These are phyloP conservation scores for Apophysomyces sp. DNA, from an alignment of 371 early-diverging fungal species.

Conservation along the genomic window DNA sequence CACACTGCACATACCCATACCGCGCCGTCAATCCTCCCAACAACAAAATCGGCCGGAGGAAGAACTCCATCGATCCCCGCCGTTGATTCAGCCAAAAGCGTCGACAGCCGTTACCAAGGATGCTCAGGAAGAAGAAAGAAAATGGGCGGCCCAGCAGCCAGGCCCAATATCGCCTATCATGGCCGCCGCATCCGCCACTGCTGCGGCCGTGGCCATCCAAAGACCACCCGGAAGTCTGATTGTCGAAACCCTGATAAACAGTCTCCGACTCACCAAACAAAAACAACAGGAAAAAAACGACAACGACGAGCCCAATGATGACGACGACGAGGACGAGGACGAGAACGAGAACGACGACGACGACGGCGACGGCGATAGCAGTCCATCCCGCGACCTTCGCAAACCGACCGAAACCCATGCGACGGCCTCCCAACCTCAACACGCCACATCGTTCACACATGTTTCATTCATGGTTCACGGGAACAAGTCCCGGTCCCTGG, in stretches of 20 bases:
- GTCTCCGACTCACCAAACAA: slow-evolving; percentile 9
- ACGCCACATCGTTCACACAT: neutral
- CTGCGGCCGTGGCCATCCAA: slow-evolving; percentile 23
- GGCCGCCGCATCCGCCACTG: slow-evolving; percentile 28
- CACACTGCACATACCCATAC: slow-evolving; percentile 19
- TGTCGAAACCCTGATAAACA: slow-evolving; percentile 29
- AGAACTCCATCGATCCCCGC: neutral
- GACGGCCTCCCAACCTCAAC: slow-evolving; percentile 1
- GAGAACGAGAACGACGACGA: too few relatives aligned
- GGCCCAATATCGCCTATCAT: slow-evolving; percentile 25
- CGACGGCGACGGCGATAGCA: slow-evolving; percentile 1
- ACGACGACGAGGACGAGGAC: slow-evolving; percentile 12
- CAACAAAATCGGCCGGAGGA: neutral
- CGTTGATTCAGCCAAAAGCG: neutral
- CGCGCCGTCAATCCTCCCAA: slow-evolving; percentile 19
- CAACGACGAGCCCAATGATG: slow-evolving; percentile 6
- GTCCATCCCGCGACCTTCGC: neutral
- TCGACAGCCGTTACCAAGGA: neutral
- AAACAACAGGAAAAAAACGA: slow-evolving; percentile 3
- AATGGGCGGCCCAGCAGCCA: neutral
- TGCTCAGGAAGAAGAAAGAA: neutral
- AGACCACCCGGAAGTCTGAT: slow-evolving; percentile 32
- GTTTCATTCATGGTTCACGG: slow-evolving; percentile 12
- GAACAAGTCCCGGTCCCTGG: slow-evolving; percentile 2
- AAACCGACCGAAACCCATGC: slow-evolving; percentile 10